These are phyloP conservation scores for Fonsecaea multimorphosa DNA, from an alignment of 2,329 filamentous ascomycete genomes.

Conservation along the genomic window DNA sequence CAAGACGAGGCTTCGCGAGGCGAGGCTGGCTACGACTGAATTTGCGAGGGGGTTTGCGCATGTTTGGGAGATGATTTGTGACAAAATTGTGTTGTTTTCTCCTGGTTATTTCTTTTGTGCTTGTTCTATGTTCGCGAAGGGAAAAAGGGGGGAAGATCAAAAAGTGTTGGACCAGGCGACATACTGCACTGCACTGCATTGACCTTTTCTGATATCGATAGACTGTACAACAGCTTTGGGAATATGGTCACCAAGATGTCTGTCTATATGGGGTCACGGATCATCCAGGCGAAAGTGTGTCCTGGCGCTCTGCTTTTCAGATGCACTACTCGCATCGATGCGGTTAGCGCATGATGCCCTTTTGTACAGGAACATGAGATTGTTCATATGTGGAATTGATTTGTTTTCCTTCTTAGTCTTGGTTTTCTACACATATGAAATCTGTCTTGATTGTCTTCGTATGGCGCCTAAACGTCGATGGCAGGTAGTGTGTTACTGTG, in stretches of 20 bases:
- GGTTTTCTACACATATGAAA: too few species aligned
- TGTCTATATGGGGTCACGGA: constrained; percentile 4
- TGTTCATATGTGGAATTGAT: neutral
- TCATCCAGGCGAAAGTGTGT: neutral
- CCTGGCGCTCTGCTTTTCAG: neutral
- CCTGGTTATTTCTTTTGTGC: neutral
- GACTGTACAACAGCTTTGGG: constrained; percentile 23
- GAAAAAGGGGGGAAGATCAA: neutral
- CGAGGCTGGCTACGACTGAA: constrained; percentile 13
- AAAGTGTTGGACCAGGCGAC: constrained; percentile 8
- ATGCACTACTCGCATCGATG: neutral
- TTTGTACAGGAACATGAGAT: constrained; percentile 1
- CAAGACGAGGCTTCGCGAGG: constrained; percentile 1
- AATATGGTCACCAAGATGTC: constrained; percentile 5
- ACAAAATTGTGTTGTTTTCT: neutral
- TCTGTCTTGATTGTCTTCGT: too few species aligned
- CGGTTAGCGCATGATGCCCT: neutral
- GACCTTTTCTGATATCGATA: constrained; percentile 1
- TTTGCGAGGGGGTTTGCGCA: neutral
- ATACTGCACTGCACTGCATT: neutral
- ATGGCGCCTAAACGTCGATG: too few species aligned
- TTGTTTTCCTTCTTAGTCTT: too few species aligned
- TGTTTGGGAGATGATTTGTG: neutral
- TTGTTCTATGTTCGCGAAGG: neutral
- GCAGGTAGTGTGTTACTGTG: too few species aligned